phyloP scores from a whole-genome alignment of 2,329 filamentous ascomycete species.

The Neurospora crassa region DNA sequence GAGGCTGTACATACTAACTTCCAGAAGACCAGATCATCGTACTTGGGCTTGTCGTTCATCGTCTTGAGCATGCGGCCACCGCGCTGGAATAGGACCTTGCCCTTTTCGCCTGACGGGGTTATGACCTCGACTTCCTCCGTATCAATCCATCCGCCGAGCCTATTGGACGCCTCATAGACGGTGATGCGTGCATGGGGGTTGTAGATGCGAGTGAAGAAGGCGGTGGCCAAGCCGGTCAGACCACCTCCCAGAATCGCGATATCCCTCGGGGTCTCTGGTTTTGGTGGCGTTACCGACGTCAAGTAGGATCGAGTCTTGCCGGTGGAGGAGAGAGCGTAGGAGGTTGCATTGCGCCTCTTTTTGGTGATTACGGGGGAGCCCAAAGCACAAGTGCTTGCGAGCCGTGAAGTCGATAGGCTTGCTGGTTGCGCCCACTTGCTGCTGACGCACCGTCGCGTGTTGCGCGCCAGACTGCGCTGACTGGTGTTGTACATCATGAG shows the following conservation, averaged over 20 bases:
- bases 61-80: conserved; percentile 70
- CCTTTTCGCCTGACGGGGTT: conserved; percentile 41
- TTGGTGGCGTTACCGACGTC: conserved; percentile 3
- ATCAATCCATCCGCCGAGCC: conserved; percentile 76
- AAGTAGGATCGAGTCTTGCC: not conserved
- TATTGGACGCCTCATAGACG: conserved; percentile 62
- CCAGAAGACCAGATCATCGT: conserved; percentile 57
- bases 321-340: not conserved
- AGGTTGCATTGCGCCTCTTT: not conserved
- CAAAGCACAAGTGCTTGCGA: not conserved
- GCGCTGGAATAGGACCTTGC: conserved; percentile 64
- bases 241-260: conserved; percentile 71
- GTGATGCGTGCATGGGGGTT: conserved; percentile 62
- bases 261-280: conserved; percentile 17
- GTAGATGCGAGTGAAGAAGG: conserved; percentile 64
- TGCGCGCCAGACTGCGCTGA: conserved; percentile 11
- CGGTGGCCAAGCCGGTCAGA: conserved; percentile 70
- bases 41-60: conserved; percentile 30
- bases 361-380: not conserved
- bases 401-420: not conserved
- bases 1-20: conserved; percentile 50
- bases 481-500: conserved; percentile 14
- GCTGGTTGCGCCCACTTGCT: not conserved
- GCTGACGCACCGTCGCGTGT: conserved; percentile 1
- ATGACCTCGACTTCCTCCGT: conserved; percentile 52